Conservation (phyloP, 345 rosid genomes). For the Eucalyptus cloeziana region DNA sequence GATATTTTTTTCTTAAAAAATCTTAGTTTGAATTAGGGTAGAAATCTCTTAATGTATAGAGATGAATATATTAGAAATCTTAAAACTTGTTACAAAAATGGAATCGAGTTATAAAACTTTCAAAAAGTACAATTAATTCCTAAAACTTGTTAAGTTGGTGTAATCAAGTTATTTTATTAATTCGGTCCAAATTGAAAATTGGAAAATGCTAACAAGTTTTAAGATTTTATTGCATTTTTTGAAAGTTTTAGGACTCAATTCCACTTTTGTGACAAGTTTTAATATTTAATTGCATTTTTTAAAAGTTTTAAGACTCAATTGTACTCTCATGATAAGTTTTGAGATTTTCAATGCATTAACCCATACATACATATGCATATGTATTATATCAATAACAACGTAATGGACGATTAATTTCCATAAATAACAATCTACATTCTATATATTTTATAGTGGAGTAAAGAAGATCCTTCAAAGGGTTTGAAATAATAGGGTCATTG, state of each 20-base stretch:
- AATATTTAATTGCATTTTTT: fast-evolving
- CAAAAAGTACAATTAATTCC: too few relatives aligned
- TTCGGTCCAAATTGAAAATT: neutral
- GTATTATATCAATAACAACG: neutral
- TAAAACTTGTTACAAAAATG: too few relatives aligned
- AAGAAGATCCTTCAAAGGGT: neutral
- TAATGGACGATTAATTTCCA: neutral
- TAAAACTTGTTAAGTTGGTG: neutral
- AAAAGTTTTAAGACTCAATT: too few relatives aligned
- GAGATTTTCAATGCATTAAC: too few relatives aligned
- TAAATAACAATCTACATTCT: neutral
- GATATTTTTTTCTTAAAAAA: neutral
- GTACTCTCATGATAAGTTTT: too few relatives aligned
- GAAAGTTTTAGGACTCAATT: neutral
- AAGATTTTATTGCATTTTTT: too few relatives aligned
- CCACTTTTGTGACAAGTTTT: fast-evolving
- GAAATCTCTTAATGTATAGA: neutral
- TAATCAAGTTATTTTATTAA: too few relatives aligned
- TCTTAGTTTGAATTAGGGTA: neutral
- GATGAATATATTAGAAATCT: neutral
- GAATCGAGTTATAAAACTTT: too few relatives aligned
- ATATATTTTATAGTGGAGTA: neutral
- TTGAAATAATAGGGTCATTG: neutral
- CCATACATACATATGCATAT: neutral
- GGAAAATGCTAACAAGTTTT: too few relatives aligned